Evolutionary conservation across 208 protist species (phyloP).

Genomic region (Herpetomonas tarakana): DNA sequence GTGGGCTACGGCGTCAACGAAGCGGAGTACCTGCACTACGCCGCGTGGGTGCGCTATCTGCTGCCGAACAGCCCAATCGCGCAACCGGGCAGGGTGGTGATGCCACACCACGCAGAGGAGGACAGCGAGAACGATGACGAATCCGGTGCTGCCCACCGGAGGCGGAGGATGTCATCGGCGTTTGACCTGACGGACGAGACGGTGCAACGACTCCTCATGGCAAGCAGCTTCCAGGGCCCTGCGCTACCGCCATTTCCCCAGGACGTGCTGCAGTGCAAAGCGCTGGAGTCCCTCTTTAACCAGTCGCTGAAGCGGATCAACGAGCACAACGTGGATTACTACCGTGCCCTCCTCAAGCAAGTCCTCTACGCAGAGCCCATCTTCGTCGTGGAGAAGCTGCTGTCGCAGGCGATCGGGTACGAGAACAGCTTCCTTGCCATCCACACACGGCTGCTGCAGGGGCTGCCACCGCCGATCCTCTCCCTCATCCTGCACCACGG

Average conservation of each 20-base stretch:
- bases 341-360: constrained; percentile 40
- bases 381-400: constrained; percentile 57
- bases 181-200: not conserved
- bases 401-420: constrained; percentile 73
- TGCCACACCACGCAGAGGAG: not conserved
- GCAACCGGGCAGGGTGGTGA: not conserved
- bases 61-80: not conserved
- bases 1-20: constrained; percentile 20
- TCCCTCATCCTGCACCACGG: constrained; percentile 58
- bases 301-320: constrained; percentile 75
- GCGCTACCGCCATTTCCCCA: constrained; percentile 28
- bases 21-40: constrained; percentile 33
- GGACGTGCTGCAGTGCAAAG: constrained; percentile 51
- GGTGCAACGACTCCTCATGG: not conserved
- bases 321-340: constrained; percentile 48
- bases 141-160: too few species aligned
- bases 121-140: not conserved
- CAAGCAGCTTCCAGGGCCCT: not conserved
- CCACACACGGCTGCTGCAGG: constrained; percentile 57
- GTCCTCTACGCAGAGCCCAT: constrained; percentile 71
- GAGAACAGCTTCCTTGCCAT: constrained; percentile 70
- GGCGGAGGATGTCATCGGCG: too few species aligned
- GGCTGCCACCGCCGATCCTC: constrained; percentile 48
- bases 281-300: constrained; percentile 54
- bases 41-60: constrained; percentile 17